Evolutionary conservation across 177 flowering plant genomes (phyloP).

Genomic region (Tripterygium wilfordii): DNA sequence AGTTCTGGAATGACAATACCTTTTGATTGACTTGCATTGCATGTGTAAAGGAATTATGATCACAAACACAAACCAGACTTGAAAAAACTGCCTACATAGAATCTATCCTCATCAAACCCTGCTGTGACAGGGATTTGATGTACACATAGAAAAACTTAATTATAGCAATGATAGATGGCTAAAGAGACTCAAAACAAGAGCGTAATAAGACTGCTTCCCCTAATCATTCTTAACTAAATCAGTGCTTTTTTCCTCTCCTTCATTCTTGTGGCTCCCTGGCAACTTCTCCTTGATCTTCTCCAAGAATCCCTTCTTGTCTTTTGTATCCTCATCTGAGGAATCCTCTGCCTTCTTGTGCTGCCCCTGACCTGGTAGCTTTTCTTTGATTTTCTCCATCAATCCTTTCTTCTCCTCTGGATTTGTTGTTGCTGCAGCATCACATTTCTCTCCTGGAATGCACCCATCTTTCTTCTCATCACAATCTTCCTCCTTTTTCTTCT

Average conservation of each 20-base stretch:
- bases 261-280: conserved; percentile 18
- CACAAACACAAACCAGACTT: too few species aligned
- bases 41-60: too few species aligned
- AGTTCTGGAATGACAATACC: too few species aligned
- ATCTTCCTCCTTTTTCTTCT: conserved; percentile 9
- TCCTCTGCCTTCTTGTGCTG: conserved; percentile 21
- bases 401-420: conserved; percentile 21
- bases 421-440: too few species aligned
- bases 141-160: too few species aligned
- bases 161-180: not conserved
- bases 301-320: conserved; percentile 23
- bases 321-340: conserved; percentile 2
- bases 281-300: too few species aligned
- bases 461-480: not conserved
- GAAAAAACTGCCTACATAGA: too few species aligned
- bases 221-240: not conserved
- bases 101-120: too few species aligned
- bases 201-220: not conserved
- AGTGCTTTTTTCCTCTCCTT: conserved; percentile 4
- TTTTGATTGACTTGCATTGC: too few species aligned
- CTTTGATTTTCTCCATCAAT: too few species aligned
- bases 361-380: conserved; percentile 21
- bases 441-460: conserved; percentile 2
- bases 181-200: not conserved
- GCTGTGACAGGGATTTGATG: too few species aligned